Evolutionary conservation across 768 basidiomycete genomes (phyloP).

Genomic region (Polyporus arcularius): DNA sequence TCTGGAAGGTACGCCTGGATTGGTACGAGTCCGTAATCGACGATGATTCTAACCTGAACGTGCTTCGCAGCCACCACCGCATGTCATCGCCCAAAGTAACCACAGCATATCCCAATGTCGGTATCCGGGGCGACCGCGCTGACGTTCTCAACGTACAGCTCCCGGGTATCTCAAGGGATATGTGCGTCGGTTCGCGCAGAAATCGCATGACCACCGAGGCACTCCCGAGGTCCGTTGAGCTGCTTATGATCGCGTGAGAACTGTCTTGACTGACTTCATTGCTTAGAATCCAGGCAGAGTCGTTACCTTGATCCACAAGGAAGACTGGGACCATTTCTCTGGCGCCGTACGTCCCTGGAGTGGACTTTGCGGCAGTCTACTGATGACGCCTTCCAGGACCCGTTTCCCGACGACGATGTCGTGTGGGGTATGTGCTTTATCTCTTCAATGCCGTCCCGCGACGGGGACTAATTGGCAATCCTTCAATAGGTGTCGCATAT

Average conservation of each 20-base stretch:
- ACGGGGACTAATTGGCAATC: not conserved
- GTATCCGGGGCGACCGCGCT: not conserved
- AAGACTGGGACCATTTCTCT: slow-evolving; percentile 83
- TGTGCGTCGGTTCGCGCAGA: slow-evolving; percentile 87
- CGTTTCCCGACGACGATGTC: slow-evolving; percentile 69
- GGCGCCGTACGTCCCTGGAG: slow-evolving; percentile 47
- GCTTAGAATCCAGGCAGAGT: slow-evolving; percentile 80
- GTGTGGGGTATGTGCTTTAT: slow-evolving; percentile 71
- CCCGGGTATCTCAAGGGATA: slow-evolving; percentile 90
- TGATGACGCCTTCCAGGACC: slow-evolving; percentile 44
- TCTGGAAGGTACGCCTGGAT: slow-evolving; percentile 70
- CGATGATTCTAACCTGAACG: not conserved
- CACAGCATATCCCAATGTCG: too few relatives aligned
- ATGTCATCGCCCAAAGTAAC: slow-evolving; percentile 67
- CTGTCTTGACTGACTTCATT: not conserved
- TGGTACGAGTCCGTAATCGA: not conserved
- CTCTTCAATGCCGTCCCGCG: not conserved
- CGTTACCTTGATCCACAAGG: slow-evolving; percentile 85
- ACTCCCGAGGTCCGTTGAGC: slow-evolving; percentile 65
- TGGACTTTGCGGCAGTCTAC: not conserved
- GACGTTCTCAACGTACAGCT: slow-evolving; percentile 36
- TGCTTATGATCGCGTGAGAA: not conserved
- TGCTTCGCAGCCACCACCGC: slow-evolving; percentile 71
- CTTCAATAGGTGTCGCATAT: slow-evolving; percentile 71
- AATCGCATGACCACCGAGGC: slow-evolving; percentile 91